A percentile compares a stretch with the other conserved stretches of the same genome.
Evolutionary conservation across 345 rosid genomes (phyloP).

Genomic region (Odontarrhena argentea): DNA sequence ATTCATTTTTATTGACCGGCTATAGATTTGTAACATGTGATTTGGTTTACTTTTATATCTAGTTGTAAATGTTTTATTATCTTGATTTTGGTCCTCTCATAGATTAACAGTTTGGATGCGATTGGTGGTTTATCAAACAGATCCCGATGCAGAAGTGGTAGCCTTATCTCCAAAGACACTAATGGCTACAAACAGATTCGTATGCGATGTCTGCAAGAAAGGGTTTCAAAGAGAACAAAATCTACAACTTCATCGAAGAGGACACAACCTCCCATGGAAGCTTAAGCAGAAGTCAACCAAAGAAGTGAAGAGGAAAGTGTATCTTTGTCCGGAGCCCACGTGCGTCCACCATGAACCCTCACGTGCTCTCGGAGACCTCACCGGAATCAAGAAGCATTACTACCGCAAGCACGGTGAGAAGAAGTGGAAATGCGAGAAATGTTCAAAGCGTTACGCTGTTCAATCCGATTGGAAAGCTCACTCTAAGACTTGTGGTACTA

Average conservation of each 20-base stretch:
- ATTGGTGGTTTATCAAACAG: slow-evolving; percentile 41
- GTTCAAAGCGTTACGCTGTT: slow-evolving; percentile 77
- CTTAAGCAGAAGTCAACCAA: slow-evolving; percentile 77
- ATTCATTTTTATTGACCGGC: slow-evolving; percentile 11
- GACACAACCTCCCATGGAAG: slow-evolving; percentile 90
- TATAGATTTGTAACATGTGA: neutral
- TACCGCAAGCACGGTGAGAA: slow-evolving; percentile 86
- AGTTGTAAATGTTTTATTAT: slow-evolving; percentile 2
- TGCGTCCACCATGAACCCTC: slow-evolving; percentile 88
- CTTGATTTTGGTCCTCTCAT: slow-evolving; percentile 1
- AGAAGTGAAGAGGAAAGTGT: slow-evolving; percentile 79
- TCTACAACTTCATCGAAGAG: slow-evolving; percentile 84
- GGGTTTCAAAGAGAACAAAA: slow-evolving; percentile 91
- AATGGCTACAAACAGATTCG: slow-evolving; percentile 88
- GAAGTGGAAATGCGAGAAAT: slow-evolving; percentile 89
- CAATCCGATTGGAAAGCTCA: slow-evolving; percentile 95
- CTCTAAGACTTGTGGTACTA: slow-evolving; percentile 83
- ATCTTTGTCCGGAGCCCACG: slow-evolving; percentile 82
- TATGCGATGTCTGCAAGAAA: slow-evolving; percentile 86
- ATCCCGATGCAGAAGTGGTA: slow-evolving; percentile 89
- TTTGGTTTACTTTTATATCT: neutral
- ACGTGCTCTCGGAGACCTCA: slow-evolving; percentile 83
- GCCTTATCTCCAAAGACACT: slow-evolving; percentile 87
- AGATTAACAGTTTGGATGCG: neutral
- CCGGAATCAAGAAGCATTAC: slow-evolving; percentile 80